A percentile compares a stretch with the other conserved stretches of the same genome.
Evolutionary conservation across 192 early-diverging fungal genomes (phyloP).

Genomic region (Gigaspora rosea): DNA sequence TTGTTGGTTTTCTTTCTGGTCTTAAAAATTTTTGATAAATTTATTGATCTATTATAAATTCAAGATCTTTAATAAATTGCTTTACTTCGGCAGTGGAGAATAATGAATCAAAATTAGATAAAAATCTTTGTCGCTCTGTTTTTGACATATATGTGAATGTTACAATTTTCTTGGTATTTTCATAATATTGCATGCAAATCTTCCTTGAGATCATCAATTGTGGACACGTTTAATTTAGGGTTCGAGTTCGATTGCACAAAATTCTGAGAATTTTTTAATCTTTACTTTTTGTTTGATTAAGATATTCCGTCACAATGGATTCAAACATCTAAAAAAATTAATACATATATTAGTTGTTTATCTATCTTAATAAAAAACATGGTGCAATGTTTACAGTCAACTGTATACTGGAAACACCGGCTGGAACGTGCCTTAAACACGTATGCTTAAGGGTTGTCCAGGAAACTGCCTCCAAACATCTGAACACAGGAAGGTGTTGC

Average conservation of each 20-base stretch:
- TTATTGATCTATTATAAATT: not conserved
- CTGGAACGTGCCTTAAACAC: not conserved
- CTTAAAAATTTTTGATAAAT: slow-evolving; percentile 1
- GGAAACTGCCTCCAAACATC: slow-evolving; percentile 6
- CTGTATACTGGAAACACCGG: slow-evolving; percentile 5
- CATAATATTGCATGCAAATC: slow-evolving; percentile 3
- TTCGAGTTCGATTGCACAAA: not conserved
- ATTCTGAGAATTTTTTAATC: not conserved
- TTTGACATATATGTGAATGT: not conserved
- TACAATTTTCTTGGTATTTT: not conserved
- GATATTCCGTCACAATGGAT: not conserved
- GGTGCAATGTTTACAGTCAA: slow-evolving; percentile 12
- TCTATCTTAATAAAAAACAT: not conserved
- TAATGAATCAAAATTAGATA: not conserved
- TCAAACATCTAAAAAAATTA: slow-evolving; percentile 14
- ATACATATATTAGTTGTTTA: not conserved
- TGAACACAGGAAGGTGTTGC: not conserved
- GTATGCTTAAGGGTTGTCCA: not conserved
- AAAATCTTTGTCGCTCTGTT: not conserved
- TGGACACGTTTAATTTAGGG: not conserved
- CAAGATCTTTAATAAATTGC: slow-evolving; percentile 10
- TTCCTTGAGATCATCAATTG: not conserved
- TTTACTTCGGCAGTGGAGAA: not conserved
- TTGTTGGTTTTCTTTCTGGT: not conserved
- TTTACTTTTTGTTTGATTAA: not conserved